Evolutionary conservation across 2,329 filamentous ascomycete genomes (phyloP).

Genomic region (Orbilia oligospora): DNA sequence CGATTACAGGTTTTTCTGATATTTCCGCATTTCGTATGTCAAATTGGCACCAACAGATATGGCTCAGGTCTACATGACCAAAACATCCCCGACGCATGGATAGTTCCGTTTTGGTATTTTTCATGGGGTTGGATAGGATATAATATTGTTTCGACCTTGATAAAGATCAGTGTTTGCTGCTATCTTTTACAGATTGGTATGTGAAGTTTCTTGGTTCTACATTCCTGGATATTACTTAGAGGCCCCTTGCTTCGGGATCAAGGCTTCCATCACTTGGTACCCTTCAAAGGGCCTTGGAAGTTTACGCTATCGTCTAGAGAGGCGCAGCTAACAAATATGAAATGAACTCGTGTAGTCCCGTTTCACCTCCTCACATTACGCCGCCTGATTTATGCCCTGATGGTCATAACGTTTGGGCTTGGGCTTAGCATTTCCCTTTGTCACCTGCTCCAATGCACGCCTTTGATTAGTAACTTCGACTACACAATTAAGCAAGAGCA

Average conservation of each 20-base stretch:
- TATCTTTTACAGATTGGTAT: conserved; percentile 65
- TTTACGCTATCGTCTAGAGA: background rate
- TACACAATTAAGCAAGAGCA: conserved; percentile 61
- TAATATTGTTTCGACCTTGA: conserved; percentile 64
- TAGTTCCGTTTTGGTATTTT: conserved; percentile 63
- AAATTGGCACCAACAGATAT: conserved; percentile 63
- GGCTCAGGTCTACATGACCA: conserved; percentile 64
- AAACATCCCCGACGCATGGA: conserved; percentile 63
- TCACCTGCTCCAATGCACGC: conserved; percentile 64
- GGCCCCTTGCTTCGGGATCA: conserved; percentile 33
- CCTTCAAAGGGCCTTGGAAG: background rate
- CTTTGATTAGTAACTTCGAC: conserved; percentile 64
- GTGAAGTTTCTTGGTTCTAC: conserved; percentile 29
- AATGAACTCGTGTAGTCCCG: conserved; percentile 61
- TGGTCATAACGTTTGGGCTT: conserved; percentile 62
- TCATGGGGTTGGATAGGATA: conserved; percentile 64
- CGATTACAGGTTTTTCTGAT: conserved; percentile 62
- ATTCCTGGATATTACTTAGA: conserved; percentile 20
- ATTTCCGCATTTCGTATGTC: conserved; percentile 62
- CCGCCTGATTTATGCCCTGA: conserved; percentile 62
- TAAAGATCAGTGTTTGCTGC: conserved; percentile 65
- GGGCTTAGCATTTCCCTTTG: conserved; percentile 61
- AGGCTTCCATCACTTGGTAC: background rate
- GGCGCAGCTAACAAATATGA: conserved; percentile 10
- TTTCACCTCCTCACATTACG: conserved; percentile 62